Base-by-base conservation (phyloP, 164 flowering plant genomes). In the Akebia trifoliata region DNA sequence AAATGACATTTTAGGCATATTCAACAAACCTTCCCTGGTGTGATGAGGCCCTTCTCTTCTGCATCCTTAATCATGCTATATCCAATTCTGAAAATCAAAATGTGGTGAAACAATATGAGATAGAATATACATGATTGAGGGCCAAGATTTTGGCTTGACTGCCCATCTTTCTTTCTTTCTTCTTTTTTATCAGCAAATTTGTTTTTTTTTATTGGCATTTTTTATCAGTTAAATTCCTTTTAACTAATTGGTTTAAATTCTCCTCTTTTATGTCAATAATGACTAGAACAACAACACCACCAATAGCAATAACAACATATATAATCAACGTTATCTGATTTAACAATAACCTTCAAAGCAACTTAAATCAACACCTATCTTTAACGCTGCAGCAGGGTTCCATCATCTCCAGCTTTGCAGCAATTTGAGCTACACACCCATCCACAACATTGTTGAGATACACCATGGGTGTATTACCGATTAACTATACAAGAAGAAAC, bases 371-470 rank as follows among this genome's bases (percentile, higher is more conserved):
- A 9, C 15, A 56, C 92, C 95, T 80, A 69, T 87, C 96, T 54
- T 87, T 85, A 46, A 87, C 86, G 69, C 96, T 85, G 40, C 85
- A 85, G 78, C 90, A 83, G 2, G 95, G 92, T 61, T 83, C 86
- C 92, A 85, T 87, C 73, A 71, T 67, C 71, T 87, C 95, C 32
- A 87, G 65, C 80, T 87, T n/a, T n/a, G n/a, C n/a, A n/a, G n/a
- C n/a, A n/a, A n/a, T n/a, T n/a, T n/a, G n/a, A n/a, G n/a, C n/a
- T 87, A 81, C 90, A 47, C 95, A 87, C 15, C 90, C 90, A 50
- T 87, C 84, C 7, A 69, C 80, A 26, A 87, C 60, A 49, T 74
- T 69, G 76, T 85, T 85, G 63, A 85, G 84, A 69, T 85, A 87
- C 4, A 87, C 90, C 78, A 87, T 52, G 3, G 95, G 92, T 0